These are phyloP conservation scores for Globisporangium nunn DNA, from an alignment of 352 stramenopile species.

Conservation along the genomic window DNA sequence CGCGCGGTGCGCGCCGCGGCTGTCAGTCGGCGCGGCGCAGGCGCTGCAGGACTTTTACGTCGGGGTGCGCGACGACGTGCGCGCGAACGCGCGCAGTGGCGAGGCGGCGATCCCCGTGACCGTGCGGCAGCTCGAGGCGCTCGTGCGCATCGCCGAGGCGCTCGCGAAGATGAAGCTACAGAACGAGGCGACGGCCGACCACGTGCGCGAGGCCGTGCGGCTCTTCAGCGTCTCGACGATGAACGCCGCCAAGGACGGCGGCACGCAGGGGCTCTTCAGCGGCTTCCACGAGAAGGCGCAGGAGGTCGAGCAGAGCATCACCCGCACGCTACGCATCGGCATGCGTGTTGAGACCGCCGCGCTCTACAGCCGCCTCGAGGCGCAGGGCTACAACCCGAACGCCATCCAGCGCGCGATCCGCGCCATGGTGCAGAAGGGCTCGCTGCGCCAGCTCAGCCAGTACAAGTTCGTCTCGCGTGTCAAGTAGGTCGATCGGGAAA, in stretches of 20 bases:
- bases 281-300: constrained; percentile 78
- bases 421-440: constrained; percentile 82
- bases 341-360: constrained; percentile 72
- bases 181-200: constrained; percentile 67
- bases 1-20: constrained; percentile 86
- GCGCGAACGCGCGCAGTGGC: constrained; percentile 53
- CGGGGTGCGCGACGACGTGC: constrained; percentile 94
- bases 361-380: constrained; percentile 75
- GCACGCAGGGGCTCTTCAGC: constrained; percentile 73
- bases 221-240: constrained; percentile 98
- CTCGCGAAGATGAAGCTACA: constrained; percentile 97
- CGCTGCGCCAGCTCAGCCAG: constrained; percentile 73
- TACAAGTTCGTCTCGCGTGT: constrained; percentile 83
- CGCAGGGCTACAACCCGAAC: constrained; percentile 79
- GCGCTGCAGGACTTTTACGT: constrained; percentile 97
- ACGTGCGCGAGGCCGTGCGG: constrained; percentile 96
- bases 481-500: constrained; percentile 27
- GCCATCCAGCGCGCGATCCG: constrained; percentile 82
- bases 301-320: constrained; percentile 80
- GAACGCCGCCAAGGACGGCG: constrained; percentile 92
- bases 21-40: constrained; percentile 90
- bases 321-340: constrained; percentile 75
- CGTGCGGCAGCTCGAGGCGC: constrained; percentile 96
- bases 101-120: constrained; percentile 95
- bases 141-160: constrained; percentile 96